Evolutionary conservation across 768 basidiomycete species (phyloP), one percentile per base, ranked within the genome.

Genomic region (Rhizopogon rudus): DNA sequence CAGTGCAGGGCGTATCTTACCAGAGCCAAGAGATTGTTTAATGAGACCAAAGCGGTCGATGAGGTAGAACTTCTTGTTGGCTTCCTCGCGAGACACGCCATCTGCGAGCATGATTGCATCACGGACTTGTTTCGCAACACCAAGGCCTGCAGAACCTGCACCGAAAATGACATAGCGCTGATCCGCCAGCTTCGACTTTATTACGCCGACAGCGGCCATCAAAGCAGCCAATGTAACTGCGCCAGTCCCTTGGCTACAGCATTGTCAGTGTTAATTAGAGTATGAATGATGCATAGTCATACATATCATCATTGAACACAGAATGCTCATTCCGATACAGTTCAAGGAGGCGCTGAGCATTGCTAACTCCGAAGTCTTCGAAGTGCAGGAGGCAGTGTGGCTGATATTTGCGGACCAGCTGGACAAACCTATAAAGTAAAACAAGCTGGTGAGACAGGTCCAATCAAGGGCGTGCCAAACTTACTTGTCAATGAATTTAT

Each of bases 301-400:
- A 86, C 86, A 93, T 87, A 65, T 94, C 91, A 58, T 94, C 92
- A 65, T 94, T 94, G 76, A 93, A 88, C 5, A 83, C 79, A 1
- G 85, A 73, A 59, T 88, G 87, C n/a, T 77, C 68, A 42, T 80
- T 75, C 8, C 77, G 75, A 68, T 88, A 91, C 40, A 74, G 71
- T 41, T 83, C 75, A 39, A 93, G 75, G 1, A 93, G 67, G 16
- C 81, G 71, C 56, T 87, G 81, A 0, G 91, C 91, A 58, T 93
- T 92, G 29, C 78, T 77, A 2, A 88, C 83, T 3, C 90, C 90
- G 57, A 92, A 92, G 62, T 93, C 91, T 65, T 94, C 91, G 53
- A 93, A 92, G 65, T 95, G 91, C 3, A 90, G 71, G 3, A 93
- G 75, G 63, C 78, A 74, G 25, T 77, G 73, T 22, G 56, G 53